phyloP scores from a whole-genome alignment of 2,329 filamentous ascomycete species.

The Arthrinium phaeospermum region DNA sequence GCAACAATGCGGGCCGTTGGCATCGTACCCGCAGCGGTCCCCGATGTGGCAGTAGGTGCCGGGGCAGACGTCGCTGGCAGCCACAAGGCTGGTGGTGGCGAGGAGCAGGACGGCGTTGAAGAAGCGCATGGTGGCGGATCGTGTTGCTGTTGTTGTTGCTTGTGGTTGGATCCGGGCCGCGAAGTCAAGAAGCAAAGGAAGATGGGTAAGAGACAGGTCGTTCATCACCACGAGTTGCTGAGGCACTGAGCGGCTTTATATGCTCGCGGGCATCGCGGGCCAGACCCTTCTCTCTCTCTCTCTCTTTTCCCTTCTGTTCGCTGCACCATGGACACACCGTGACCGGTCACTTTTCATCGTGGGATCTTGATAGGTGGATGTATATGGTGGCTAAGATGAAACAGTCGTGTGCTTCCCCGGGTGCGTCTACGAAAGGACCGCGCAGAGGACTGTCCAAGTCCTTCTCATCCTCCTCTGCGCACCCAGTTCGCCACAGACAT shows the following conservation, averaged over 20 bases:
- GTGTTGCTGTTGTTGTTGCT: background rate
- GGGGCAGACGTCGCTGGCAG: no score
- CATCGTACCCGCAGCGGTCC: background rate
- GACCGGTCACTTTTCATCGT: background rate
- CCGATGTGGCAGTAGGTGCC: background rate
- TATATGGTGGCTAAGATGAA: background rate
- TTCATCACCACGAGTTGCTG: background rate
- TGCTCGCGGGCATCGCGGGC: background rate
- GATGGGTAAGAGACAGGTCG: background rate
- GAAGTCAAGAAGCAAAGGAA: background rate
- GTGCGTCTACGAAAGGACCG: background rate
- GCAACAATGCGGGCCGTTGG: background rate
- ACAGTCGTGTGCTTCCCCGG: background rate
- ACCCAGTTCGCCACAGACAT: background rate
- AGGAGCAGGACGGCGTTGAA: background rate
- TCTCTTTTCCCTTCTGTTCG: background rate
- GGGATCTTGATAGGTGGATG: background rate
- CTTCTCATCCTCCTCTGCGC: background rate
- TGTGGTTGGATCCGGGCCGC: background rate
- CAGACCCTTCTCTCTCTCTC: background rate
- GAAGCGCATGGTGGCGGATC: background rate
- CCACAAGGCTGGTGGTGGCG: no score
- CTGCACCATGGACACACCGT: background rate
- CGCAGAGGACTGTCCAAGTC: background rate
- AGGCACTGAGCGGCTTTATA: background rate